A percentile compares a stretch with the other conserved stretches of the same genome.
phyloP scores from a whole-genome alignment of 2,329 filamentous ascomycete genomes.

The Tolypocladium inflatum region DNA sequence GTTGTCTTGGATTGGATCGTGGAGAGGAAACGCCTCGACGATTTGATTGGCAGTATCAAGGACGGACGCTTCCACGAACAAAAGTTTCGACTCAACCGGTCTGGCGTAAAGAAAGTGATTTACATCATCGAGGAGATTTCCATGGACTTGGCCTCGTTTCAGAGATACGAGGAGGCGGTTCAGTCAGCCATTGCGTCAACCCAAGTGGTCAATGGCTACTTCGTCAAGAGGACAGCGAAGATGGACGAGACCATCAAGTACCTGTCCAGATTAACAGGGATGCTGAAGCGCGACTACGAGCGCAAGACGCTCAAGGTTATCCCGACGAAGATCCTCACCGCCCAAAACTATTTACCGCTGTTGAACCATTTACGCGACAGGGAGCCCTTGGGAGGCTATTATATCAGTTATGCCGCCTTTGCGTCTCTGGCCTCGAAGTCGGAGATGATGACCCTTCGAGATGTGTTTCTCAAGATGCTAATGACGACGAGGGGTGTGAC shows the following conservation, averaged over 20 bases:
- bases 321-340: constrained; percentile 53
- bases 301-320: constrained; percentile 49
- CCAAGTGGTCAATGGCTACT: constrained; percentile 71
- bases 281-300: constrained; percentile 59
- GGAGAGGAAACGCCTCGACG: constrained; percentile 72
- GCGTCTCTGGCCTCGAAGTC: constrained; percentile 66
- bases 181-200: constrained; percentile 66
- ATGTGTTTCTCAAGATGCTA: constrained; percentile 75
- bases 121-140: constrained; percentile 70
- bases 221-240: constrained; percentile 65
- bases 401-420: constrained; percentile 64
- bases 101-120: constrained; percentile 65
- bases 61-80: constrained; percentile 78
- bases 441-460: constrained; percentile 61
- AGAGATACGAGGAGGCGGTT: constrained; percentile 56
- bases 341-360: constrained; percentile 56
- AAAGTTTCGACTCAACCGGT: constrained; percentile 67
- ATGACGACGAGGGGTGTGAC: constrained; percentile 72
- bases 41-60: constrained; percentile 71
- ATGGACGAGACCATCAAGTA: constrained; percentile 74
- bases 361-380: constrained; percentile 48
- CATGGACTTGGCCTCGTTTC: constrained; percentile 42
- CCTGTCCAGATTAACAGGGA: constrained; percentile 59
- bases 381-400: constrained; percentile 40
- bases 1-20: constrained; percentile 72